Percentiles rank a stretch among this genome's conserved stretches.
These are phyloP conservation scores for Spathaspora sp. DNA, from an alignment of 805 yeast species.

Conservation along the genomic window DNA sequence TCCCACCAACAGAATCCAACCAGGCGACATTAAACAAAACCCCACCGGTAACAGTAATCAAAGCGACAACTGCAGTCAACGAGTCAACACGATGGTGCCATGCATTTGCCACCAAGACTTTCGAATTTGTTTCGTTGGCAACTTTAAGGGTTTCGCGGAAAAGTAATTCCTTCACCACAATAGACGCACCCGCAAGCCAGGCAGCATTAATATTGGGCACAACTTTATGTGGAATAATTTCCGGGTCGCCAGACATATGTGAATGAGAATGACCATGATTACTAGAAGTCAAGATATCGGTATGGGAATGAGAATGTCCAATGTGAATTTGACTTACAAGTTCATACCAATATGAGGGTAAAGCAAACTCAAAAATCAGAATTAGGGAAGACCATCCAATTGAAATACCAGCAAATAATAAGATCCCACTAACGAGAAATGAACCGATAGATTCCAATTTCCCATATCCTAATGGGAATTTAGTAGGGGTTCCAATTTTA, in stretches of 20 bases:
- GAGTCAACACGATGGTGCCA: slow-evolving; percentile 99
- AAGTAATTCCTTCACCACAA: slow-evolving; percentile 82
- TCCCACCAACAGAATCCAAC: slow-evolving; percentile 91
- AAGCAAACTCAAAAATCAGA: slow-evolving; percentile 60
- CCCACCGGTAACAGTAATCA: slow-evolving; percentile 83
- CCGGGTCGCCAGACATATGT: slow-evolving; percentile 22
- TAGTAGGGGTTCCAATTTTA: slow-evolving; percentile 50
- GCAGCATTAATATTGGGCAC: slow-evolving; percentile 81
- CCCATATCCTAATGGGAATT: slow-evolving; percentile 87
- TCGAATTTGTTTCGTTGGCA: slow-evolving; percentile 75
- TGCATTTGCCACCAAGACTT: slow-evolving; percentile 92
- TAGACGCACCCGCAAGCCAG: slow-evolving; percentile 90
- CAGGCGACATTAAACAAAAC: slow-evolving; percentile 73
- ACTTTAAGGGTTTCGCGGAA: slow-evolving; percentile 78
- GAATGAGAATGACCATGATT: slow-evolving; percentile 21
- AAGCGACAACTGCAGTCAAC: slow-evolving; percentile 85
- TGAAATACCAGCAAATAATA: slow-evolving; percentile 82
- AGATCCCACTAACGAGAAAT: slow-evolving; percentile 76
- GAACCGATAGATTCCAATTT: slow-evolving; percentile 92
- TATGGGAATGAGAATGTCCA: slow-evolving; percentile 53
- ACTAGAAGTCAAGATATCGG: slow-evolving; percentile 9
- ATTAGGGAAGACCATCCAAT: slow-evolving; percentile 85
- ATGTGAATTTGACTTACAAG: slow-evolving; percentile 44
- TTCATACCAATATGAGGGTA: slow-evolving; percentile 62
- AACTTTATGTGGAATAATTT: slow-evolving; percentile 9